A percentile compares a stretch with the other conserved stretches of the same genome.
Evolutionary conservation across 176 grass and related monocot genomes (phyloP).

Genomic region (Oryza rufipogon): DNA sequence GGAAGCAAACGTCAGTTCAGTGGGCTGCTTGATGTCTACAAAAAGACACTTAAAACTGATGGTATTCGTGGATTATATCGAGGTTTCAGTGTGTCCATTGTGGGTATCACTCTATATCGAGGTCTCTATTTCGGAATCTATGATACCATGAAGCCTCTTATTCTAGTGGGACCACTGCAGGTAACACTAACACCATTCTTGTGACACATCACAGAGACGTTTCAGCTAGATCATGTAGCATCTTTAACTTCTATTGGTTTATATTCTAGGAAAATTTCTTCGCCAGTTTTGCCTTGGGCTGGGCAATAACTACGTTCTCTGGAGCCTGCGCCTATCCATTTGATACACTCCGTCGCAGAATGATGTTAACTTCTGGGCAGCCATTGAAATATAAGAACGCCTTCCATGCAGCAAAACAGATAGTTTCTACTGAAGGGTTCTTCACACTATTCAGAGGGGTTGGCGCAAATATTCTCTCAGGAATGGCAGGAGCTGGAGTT

Average conservation of each 20-base stretch:
- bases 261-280: constrained; percentile 83
- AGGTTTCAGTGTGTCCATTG: constrained; percentile 80
- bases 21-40: constrained; percentile 84
- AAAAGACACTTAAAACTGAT: constrained; percentile 67
- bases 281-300: constrained; percentile 83
- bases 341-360: constrained; percentile 87
- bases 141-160: constrained; percentile 79
- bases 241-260: constrained; percentile 31
- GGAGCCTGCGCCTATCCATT: constrained; percentile 86
- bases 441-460: constrained; percentile 75
- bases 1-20: constrained; percentile 65
- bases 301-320: constrained; percentile 91
- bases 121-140: constrained; percentile 93
- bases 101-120: constrained; percentile 87
- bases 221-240: not conserved
- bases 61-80: constrained; percentile 78
- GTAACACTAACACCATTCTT: constrained; percentile 58
- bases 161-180: constrained; percentile 82
- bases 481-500: constrained; percentile 92
- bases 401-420: constrained; percentile 71
- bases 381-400: constrained; percentile 72
- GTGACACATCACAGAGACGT: not conserved
- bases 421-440: constrained; percentile 71
- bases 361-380: constrained; percentile 90
- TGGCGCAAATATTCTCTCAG: constrained; percentile 83